Evolutionary conservation across 768 basidiomycete species (phyloP), one percentile per base, ranked within the genome.

Genomic region (Rubroboletus satanas): DNA sequence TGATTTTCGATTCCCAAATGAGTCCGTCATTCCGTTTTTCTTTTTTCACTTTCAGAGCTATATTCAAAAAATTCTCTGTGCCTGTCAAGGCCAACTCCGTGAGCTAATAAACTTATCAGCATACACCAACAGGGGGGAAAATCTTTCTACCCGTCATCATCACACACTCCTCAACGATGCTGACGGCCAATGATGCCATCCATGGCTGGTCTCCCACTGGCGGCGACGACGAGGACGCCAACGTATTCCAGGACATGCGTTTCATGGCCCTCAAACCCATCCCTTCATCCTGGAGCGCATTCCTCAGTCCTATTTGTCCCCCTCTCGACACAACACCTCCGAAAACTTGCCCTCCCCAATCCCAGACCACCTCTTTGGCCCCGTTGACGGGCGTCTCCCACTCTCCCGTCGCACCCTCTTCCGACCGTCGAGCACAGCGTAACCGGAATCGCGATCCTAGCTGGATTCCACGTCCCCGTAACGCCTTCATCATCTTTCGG

Each of bases 401-500:
- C 11, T 23, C 58, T 6, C n/a, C 59, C 29, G 54, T 65, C 18
- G 65, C 71, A 33, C 63, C 74, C 47, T 74, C 76, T n/a, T 74
- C 73, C n/a, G 66, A 73, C 21, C 71, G 75, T 43, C 72, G 73
- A 7, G 68, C 74, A 32, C 70, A 69, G 44, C 67, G 70, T 23
- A 73, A 77, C 47, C 74, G 76, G 38, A 66, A 71, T 51, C 72
- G 73, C 10, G 79, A 84, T 54, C 80, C 84, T 1, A 70, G 66
- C n/a, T 83, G 81, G 78, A 77, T 86, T 35, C 82, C 84, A 26
- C 81, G 87, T 12, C 87, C 87, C 4, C 78, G 83, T 2, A 88
- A 88, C 56, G 75, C 83, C 42, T 88, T 88, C 71, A 85, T 88
- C 67, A 79, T 88, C 49, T 88, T 87, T 72, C 83, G 86, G 32